Conservation (phyloP, 345 rosid species). For the Citrus cavaleriei region DNA sequence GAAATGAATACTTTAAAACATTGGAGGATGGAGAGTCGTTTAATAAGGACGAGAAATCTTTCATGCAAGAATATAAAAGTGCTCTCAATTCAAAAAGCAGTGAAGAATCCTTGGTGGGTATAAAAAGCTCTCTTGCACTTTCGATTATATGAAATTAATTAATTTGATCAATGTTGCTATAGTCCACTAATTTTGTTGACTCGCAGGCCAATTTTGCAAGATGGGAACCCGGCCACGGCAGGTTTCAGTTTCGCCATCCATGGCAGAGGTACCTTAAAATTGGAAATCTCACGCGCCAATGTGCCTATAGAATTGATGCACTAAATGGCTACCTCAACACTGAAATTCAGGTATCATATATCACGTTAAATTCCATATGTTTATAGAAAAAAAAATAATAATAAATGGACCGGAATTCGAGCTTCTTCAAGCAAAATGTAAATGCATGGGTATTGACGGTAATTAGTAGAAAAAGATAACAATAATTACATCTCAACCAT, state of each 20-base stretch:
- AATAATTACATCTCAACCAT: too few relatives aligned
- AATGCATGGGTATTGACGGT: too few relatives aligned
- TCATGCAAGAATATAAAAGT: constrained; percentile 45
- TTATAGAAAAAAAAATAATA: too few relatives aligned
- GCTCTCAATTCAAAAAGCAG: constrained; percentile 53
- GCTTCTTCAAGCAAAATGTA: too few relatives aligned
- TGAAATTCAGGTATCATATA: constrained; percentile 35
- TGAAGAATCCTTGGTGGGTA: constrained; percentile 74
- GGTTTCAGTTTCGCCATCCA: constrained; percentile 66
- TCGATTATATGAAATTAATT: too few relatives aligned
- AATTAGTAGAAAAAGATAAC: too few relatives aligned
- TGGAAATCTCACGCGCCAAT: constrained; percentile 47
- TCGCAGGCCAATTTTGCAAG: constrained; percentile 70
- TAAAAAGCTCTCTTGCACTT: background rate
- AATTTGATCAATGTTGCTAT: background rate
- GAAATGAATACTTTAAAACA: constrained; percentile 40
- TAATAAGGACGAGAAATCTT: constrained; percentile 24
- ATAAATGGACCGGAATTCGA: too few relatives aligned
- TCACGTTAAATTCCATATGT: too few relatives aligned
- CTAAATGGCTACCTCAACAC: constrained; percentile 45
- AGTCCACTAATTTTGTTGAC: background rate
- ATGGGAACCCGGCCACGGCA: constrained; percentile 88
- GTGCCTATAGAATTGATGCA: constrained; percentile 63
- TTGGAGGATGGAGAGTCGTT: constrained; percentile 15
- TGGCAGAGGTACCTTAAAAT: constrained; percentile 66